phyloP scores from a whole-genome alignment of 352 stramenopile species.

The Saprolegnia parasitica region DNA sequence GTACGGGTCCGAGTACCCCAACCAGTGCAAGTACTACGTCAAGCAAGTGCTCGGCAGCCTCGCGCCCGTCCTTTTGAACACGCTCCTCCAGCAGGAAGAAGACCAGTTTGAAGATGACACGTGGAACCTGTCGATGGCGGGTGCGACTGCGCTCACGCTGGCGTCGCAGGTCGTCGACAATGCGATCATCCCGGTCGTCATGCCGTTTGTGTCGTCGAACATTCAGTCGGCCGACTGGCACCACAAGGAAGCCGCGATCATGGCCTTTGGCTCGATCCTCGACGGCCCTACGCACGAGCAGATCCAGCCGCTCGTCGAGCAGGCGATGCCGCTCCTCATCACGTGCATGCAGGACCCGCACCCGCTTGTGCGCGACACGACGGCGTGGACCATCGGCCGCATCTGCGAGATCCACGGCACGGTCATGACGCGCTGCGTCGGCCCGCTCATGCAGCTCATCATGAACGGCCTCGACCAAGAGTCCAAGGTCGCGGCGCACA shows the following conservation, averaged over 20 bases:
- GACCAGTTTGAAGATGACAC: slow-evolving; percentile 92
- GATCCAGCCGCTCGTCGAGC: slow-evolving; percentile 88
- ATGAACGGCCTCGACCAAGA: slow-evolving; percentile 80
- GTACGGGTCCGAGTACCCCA: slow-evolving; percentile 67
- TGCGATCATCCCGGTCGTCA: slow-evolving; percentile 85
- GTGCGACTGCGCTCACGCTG: slow-evolving; percentile 89
- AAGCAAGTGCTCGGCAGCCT: slow-evolving; percentile 81
- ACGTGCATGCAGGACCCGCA: slow-evolving; percentile 86
- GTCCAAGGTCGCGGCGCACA: slow-evolving; percentile 90
- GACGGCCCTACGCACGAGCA: slow-evolving; percentile 89
- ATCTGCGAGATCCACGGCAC: slow-evolving; percentile 95
- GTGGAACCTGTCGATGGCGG: slow-evolving; percentile 93
- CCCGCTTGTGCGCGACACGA: slow-evolving; percentile 93
- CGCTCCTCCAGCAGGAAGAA: slow-evolving; percentile 93
- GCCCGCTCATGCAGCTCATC: slow-evolving; percentile 79
- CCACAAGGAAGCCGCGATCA: slow-evolving; percentile 93
- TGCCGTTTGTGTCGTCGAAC: slow-evolving; percentile 93
- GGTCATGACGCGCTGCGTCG: slow-evolving; percentile 61
- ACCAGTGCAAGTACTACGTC: slow-evolving; percentile 85
- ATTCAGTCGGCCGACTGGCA: slow-evolving; percentile 94
- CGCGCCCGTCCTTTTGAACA: slow-evolving; percentile 90
- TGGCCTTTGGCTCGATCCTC: slow-evolving; percentile 96
- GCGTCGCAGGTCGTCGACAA: slow-evolving; percentile 92
- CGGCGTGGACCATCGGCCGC: slow-evolving; percentile 93
- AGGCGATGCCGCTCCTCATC: slow-evolving; percentile 92